Percentiles rank a stretch among this genome's conserved stretches.
phyloP scores from a whole-genome alignment of 1,284 basidiomycete genomes.

The Wallemia ichthyophaga region DNA sequence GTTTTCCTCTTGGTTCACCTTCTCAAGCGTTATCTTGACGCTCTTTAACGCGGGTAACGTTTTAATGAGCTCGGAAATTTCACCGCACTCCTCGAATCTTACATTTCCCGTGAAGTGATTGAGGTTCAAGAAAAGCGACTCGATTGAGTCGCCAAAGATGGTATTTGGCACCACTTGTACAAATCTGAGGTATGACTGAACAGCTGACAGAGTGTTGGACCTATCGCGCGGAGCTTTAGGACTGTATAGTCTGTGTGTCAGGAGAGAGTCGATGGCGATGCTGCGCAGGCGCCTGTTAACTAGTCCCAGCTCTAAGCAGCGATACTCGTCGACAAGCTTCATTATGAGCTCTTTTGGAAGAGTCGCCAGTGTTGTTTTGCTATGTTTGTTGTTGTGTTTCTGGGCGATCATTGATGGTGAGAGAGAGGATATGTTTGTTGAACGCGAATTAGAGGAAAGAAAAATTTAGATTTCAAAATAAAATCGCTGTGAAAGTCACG shows the following conservation, averaged over 20 bases:
- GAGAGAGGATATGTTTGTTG: too few relatives aligned
- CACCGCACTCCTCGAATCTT: not conserved
- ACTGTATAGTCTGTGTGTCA: not conserved
- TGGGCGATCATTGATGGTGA: too few relatives aligned
- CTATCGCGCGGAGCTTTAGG: not conserved
- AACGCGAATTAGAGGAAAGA: too few relatives aligned
- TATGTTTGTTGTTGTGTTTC: too few relatives aligned
- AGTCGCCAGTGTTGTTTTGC: too few relatives aligned
- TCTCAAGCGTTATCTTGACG: not conserved
- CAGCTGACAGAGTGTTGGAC: not conserved
- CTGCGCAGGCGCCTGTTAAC: not conserved
- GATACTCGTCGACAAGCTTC: not conserved
- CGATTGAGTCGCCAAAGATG: not conserved
- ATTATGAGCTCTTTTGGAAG: not conserved
- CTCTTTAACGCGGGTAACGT: not conserved
- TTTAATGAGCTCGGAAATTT: not conserved
- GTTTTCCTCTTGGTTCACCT: not conserved
- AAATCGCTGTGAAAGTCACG: too few relatives aligned
- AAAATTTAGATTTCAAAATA: too few relatives aligned
- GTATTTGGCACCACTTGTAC: not conserved
- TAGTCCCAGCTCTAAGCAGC: not conserved
- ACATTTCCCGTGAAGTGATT: not conserved
- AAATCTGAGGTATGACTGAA: not conserved
- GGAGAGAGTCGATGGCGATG: not conserved
- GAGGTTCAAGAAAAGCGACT: not conserved